These are phyloP conservation scores for Brassica napus DNA, from an alignment of 345 rosid genomes.

Conservation along the genomic window Da-Ae NC_063442.1:4373501-4374000, in stretches of 20 bases:
- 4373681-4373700: neutral
- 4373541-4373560: constrained; percentile 34
- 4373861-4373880: neutral
- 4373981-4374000: constrained; percentile 41
- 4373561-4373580: neutral
- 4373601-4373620: neutral
- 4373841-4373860: neutral
- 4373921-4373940: constrained; percentile 15
- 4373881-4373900: neutral
- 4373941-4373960: constrained; percentile 42
- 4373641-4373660: constrained; percentile 25
- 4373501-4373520: neutral
- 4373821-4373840: neutral
- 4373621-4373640: constrained; percentile 3
- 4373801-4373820: neutral
- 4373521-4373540: constrained; percentile 10
- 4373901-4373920: neutral
- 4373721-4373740: neutral
- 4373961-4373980: constrained; percentile 36
- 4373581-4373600: constrained; percentile 25
- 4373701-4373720: neutral
- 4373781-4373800: neutral
- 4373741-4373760: neutral
- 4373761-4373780: too few species aligned
- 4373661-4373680: constrained; percentile 21